These are phyloP conservation scores for Suillus alpinus DNA, from an alignment of 768 basidiomycete genomes.

Conservation along the genomic window DNA sequence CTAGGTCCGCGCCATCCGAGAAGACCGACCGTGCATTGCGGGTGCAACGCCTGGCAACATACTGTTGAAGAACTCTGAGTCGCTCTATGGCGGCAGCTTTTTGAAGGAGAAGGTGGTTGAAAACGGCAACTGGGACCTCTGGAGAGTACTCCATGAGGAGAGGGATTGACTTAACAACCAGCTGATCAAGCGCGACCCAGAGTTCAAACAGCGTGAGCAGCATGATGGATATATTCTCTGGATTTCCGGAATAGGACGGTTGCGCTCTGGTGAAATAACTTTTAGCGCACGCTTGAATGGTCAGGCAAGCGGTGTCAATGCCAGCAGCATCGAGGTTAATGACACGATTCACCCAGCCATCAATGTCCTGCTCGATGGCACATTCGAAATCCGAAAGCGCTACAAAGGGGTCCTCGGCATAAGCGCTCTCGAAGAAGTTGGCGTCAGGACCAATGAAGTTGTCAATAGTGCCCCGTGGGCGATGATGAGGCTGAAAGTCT, in stretches of 20 bases:
- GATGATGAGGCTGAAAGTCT: conserved; percentile 3
- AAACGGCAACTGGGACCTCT: conserved; percentile 35
- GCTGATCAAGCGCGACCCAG: conserved; percentile 46
- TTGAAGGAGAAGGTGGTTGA: conserved; percentile 43
- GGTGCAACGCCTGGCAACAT: conserved; percentile 31
- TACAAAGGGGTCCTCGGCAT: conserved; percentile 8
- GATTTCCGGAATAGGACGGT: conserved; percentile 29
- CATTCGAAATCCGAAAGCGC: conserved; percentile 38
- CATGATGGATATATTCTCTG: conserved; percentile 39
- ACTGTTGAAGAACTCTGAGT: conserved; percentile 22
- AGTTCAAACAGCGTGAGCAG: conserved; percentile 44
- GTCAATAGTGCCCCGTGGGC: conserved; percentile 12
- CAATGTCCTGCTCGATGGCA: conserved; percentile 28
- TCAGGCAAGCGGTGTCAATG: conserved; percentile 20
- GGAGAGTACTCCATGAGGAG: conserved; percentile 45
- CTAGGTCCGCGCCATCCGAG: conserved; percentile 10
- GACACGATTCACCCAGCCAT: conserved; percentile 30
- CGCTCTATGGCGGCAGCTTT: conserved; percentile 26
- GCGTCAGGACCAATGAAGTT: conserved; percentile 16
- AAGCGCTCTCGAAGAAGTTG: conserved; percentile 15
- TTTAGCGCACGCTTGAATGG: conserved; percentile 25
- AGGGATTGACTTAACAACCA: conserved; percentile 32
- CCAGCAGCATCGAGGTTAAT: conserved; percentile 10
- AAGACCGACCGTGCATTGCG: conserved; percentile 26
- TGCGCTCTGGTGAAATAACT: conserved; percentile 26